These are phyloP conservation scores for Pseudocercospora vitis DNA, from an alignment of 2,329 filamentous ascomycete genomes.

Conservation along the genomic window DNA sequence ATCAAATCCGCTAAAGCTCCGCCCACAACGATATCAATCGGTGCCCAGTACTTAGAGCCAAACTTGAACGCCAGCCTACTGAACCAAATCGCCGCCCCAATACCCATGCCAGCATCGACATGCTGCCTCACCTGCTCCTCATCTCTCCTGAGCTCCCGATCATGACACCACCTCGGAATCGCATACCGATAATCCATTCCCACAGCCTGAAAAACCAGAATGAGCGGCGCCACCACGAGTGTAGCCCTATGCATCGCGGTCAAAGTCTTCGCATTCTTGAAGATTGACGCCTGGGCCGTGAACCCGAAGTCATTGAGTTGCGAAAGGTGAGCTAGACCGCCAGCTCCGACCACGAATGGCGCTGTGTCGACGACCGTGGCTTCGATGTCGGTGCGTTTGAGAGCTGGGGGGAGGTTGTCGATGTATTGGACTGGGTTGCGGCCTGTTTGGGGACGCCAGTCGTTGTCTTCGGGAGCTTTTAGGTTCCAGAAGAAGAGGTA, in stretches of 20 bases:
- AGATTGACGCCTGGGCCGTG: conserved; percentile 31
- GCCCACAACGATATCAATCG: conserved; percentile 35
- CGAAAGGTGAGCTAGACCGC: conserved; percentile 30
- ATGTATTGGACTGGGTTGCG: conserved; percentile 23
- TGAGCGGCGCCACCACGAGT: conserved; percentile 25
- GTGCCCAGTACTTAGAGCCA: conserved; percentile 31
- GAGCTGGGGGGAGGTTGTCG: conserved; percentile 27
- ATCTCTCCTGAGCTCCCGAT: conserved; percentile 34
- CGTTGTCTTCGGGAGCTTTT: conserved; percentile 33
- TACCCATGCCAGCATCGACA: conserved; percentile 34
- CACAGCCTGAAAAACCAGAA: conserved; percentile 30
- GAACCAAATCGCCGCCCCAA: conserved; percentile 30
- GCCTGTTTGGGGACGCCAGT: conserved; percentile 34
- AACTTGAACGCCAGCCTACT: conserved; percentile 27
- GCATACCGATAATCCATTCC: conserved; percentile 32
- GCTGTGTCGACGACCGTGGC: conserved; percentile 34
- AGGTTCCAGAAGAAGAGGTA: conserved; percentile 36
- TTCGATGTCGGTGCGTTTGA: conserved; percentile 31
- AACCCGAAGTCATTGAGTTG: conserved; percentile 34
- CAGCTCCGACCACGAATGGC: conserved; percentile 33
- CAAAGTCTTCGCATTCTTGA: conserved; percentile 34
- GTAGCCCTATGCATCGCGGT: conserved; percentile 31
- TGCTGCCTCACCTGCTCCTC: conserved; percentile 36
- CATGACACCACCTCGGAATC: conserved; percentile 36
- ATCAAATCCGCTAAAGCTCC: conserved; percentile 36